Conservation (phyloP, 192 early-diverging fungal genomes). For the Pilaira anomala region DNA sequence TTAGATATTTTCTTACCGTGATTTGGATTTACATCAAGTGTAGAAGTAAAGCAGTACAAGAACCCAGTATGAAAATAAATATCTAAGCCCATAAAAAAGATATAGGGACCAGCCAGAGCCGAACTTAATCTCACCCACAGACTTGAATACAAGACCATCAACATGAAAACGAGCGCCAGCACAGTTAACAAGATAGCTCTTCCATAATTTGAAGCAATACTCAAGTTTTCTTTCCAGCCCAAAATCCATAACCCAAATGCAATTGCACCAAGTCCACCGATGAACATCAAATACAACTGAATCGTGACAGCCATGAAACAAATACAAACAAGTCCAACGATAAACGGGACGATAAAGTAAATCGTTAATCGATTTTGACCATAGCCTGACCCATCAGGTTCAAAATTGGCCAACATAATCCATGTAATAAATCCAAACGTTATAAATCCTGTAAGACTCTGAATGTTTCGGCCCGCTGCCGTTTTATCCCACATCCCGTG, state of each 20-base stretch:
- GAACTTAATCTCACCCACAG: slow-evolving; percentile 33
- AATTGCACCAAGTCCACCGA: slow-evolving; percentile 35
- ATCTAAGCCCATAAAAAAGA: slow-evolving; percentile 38
- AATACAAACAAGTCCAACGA: slow-evolving; percentile 33
- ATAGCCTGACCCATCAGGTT: slow-evolving; percentile 33
- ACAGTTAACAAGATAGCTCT: slow-evolving; percentile 38
- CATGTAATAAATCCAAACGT: slow-evolving; percentile 37
- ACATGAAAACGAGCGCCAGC: slow-evolving; percentile 33
- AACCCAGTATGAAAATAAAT: slow-evolving; percentile 44
- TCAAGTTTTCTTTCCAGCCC: slow-evolving; percentile 39
- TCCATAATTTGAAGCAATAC: slow-evolving; percentile 33
- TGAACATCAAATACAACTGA: slow-evolving; percentile 34
- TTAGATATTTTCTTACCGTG: slow-evolving; percentile 6
- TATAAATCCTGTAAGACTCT: slow-evolving; percentile 38
- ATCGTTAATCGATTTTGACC: slow-evolving; percentile 29
- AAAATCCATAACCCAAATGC: slow-evolving; percentile 45
- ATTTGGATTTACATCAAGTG: slow-evolving; percentile 20
- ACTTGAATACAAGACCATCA: background rate
- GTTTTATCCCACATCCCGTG: slow-evolving; percentile 22
- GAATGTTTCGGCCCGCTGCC: slow-evolving; percentile 12
- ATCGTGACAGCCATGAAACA: slow-evolving; percentile 35
- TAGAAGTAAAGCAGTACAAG: slow-evolving; percentile 18
- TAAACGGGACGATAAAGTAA: slow-evolving; percentile 37
- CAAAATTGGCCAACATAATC: slow-evolving; percentile 43
- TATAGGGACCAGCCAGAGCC: slow-evolving; percentile 38